Evolutionary conservation across 2,329 filamentous ascomycete genomes (phyloP), one percentile per base, ranked within the genome.

Genomic region (Xylaria sp.): DNA sequence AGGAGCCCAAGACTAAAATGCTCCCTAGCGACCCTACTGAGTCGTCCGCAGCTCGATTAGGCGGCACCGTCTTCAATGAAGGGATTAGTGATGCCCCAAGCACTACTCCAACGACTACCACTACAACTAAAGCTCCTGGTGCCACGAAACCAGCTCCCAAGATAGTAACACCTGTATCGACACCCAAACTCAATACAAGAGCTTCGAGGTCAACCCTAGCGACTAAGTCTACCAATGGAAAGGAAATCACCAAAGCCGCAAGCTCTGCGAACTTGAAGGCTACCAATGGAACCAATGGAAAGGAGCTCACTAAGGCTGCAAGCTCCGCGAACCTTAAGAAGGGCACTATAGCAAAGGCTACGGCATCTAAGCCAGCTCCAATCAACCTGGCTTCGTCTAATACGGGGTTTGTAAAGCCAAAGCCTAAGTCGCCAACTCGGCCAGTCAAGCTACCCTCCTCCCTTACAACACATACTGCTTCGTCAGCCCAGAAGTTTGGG

Each of bases 401-500:
- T 32, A 77, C 81, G 6, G 82, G 80, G 2, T 86, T 86, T 69
- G 81, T 84, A 32, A 90, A 90, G 75, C 87, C 88, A 9, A 90
- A 89, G 77, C 81, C 85, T 48, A 90, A 88, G 78, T 93, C 91
- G 12, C 90, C 90, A 1, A 93, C 92, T 1, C 87, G 89, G 64
- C 91, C 91, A 10, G 83, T 90, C 60, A 88, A 87, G 65, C 82
- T 93, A 0, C 89, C 91, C 9, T 83, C 91, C 10, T 90, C 90
- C 66, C 82, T 93, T 35, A 91, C 85, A 27, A 89, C 90, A 5
- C 91, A 90, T 37, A 94, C 92, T 3, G 87, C 91, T 27, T 85
- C 92, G 0, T 93, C 89, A 0, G 87, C 87, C 18, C 90, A 89
- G 16, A 93, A 90, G 79, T 83, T 85, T 59, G 83, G 83, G n/a